These are phyloP conservation scores for Stephanodiscus triporus DNA, from an alignment of 108 stramenopile species.

Conservation along the genomic window DNA sequence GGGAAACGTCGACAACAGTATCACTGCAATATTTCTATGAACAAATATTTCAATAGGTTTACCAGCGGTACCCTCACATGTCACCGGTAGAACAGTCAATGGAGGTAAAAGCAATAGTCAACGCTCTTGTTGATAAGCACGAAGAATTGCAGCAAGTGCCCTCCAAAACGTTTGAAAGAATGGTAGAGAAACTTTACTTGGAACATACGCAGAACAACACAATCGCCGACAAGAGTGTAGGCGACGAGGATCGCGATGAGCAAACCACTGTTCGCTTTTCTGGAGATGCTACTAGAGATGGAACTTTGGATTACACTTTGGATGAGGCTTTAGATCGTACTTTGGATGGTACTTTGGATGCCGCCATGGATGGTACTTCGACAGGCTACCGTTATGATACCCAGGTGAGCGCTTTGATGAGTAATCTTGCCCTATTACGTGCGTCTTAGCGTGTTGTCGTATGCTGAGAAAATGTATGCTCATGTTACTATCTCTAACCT, in stretches of 20 bases:
- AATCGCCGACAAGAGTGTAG: not conserved
- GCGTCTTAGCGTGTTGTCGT: not conserved
- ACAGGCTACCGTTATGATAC: not conserved
- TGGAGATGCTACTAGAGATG: not conserved
- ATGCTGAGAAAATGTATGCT: not conserved
- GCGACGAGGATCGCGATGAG: not conserved
- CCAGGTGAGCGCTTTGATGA: not conserved
- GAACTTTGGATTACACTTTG: not conserved
- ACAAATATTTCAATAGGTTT: not conserved
- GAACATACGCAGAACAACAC: not conserved
- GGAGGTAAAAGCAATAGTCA: not conserved
- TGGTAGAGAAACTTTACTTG: not conserved
- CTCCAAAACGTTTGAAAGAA: not conserved
- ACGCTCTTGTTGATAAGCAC: not conserved
- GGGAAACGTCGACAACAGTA: not conserved
- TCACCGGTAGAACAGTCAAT: not conserved
- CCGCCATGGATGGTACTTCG: not conserved
- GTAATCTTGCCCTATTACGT: not conserved
- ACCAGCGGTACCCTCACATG: not conserved
- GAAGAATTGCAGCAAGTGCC: not conserved
- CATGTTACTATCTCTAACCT: not conserved
- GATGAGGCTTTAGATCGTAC: not conserved
- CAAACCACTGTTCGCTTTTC: not conserved
- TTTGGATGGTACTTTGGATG: not conserved
- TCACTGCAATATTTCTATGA: not conserved